Evolutionary conservation across 1,284 basidiomycete genomes (phyloP).

Genomic region (Heimioporus punctisporus): DNA sequence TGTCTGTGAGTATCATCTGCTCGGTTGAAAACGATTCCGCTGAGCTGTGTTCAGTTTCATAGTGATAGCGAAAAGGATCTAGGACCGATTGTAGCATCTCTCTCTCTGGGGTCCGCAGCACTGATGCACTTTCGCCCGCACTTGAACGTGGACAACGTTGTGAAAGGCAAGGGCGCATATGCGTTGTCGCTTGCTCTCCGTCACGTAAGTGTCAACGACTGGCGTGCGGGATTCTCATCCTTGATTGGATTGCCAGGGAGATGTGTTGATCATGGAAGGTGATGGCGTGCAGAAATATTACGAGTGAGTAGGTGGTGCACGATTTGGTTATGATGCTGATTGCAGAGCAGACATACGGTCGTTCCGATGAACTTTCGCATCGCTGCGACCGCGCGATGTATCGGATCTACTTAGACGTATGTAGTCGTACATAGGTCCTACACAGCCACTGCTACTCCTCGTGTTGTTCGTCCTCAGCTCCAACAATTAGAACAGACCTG

Average conservation of each 20-base stretch:
- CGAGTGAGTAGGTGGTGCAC: conserved; percentile 48
- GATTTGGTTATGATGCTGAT: conserved; percentile 4
- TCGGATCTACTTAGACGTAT: conserved; percentile 26
- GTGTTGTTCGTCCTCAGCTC: no score
- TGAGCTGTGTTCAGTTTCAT: conserved; percentile 59
- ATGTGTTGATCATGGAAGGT: conserved; percentile 77
- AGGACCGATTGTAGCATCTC: conserved; percentile 69
- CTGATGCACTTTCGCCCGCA: conserved; percentile 72
- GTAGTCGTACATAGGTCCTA: no score
- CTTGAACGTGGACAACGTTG: conserved; percentile 36
- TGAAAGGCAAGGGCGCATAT: conserved; percentile 35
- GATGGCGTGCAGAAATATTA: conserved; percentile 64
- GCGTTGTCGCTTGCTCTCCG: conserved; percentile 59
- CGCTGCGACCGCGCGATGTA: conserved; percentile 54
- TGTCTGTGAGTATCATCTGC: conserved; percentile 61
- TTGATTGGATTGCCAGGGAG: conserved; percentile 50
- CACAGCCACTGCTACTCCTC: no score
- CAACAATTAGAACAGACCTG: conserved; percentile 9
- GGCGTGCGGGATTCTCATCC: not conserved
- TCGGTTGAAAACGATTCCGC: not conserved
- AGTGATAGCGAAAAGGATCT: conserved; percentile 74
- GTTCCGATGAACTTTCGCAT: conserved; percentile 53
- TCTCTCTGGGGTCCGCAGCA: conserved; percentile 73
- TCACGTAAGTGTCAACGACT: conserved; percentile 51
- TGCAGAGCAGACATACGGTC: conserved; percentile 45